Evolutionary conservation across 2,329 filamentous ascomycete species (phyloP).

Genomic region (Onygena corvina): DNA sequence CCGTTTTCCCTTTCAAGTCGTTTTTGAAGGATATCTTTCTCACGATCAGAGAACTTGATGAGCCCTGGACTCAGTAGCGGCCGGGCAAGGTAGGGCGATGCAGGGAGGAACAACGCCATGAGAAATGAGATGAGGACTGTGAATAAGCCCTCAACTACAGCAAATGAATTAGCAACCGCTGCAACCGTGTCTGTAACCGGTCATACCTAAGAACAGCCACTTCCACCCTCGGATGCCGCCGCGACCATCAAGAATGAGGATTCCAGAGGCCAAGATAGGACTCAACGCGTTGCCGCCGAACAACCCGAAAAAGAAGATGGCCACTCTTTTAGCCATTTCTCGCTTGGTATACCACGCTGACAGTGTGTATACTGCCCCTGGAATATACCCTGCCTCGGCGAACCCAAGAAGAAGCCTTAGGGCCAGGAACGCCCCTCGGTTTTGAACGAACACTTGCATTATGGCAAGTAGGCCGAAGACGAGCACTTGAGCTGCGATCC

Average conservation of each 20-base stretch:
- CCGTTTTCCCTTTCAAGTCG: slow-evolving; percentile 29
- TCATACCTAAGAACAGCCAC: slow-evolving; percentile 40
- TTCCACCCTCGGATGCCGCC: slow-evolving; percentile 39
- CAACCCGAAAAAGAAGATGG: slow-evolving; percentile 44
- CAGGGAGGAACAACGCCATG: slow-evolving; percentile 35
- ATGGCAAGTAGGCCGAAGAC: slow-evolving; percentile 39
- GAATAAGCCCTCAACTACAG: slow-evolving; percentile 36
- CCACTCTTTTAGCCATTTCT: slow-evolving; percentile 38
- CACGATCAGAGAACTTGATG: slow-evolving; percentile 26
- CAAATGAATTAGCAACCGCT: background rate
- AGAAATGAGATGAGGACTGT: slow-evolving; percentile 32
- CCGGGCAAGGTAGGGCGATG: slow-evolving; percentile 31
- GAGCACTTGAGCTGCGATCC: slow-evolving; percentile 41
- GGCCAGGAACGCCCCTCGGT: slow-evolving; percentile 36
- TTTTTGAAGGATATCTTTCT: slow-evolving; percentile 26
- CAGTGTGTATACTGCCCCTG: slow-evolving; percentile 41
- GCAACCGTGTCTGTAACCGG: background rate
- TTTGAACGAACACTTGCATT: slow-evolving; percentile 35
- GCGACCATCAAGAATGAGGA: slow-evolving; percentile 36
- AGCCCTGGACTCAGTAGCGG: slow-evolving; percentile 32
- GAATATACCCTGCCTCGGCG: slow-evolving; percentile 43
- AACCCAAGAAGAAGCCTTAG: slow-evolving; percentile 38
- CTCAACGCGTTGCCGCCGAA: slow-evolving; percentile 41
- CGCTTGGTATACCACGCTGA: slow-evolving; percentile 41
- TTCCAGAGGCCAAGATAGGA: slow-evolving; percentile 39